Evolutionary conservation across 2,329 filamentous ascomycete genomes (phyloP), one percentile per base, ranked within the genome.

Genomic region (Tolypocladium cylindrosporum): DNA sequence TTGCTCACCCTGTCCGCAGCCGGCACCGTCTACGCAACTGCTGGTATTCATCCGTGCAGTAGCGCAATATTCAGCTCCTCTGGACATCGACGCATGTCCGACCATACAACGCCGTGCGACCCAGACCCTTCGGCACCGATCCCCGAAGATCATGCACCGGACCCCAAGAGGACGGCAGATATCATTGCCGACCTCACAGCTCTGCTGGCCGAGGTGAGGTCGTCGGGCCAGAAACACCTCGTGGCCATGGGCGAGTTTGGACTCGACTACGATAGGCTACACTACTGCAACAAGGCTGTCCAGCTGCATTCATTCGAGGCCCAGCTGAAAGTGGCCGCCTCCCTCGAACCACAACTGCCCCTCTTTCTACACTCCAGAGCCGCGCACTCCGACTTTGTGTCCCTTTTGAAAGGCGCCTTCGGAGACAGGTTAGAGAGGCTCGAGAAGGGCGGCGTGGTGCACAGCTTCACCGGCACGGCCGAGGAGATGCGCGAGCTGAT

Each of bases 241-340:
- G 86, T 90, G 1, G 93, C 94, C 8, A 91, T 97, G 70, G 94
- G 94, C 54, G 94, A 99, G 73, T 91, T 99, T 61, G 94, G 94
- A 2, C 86, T 99, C 4, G 94, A 99, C 74, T 99, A 97, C 69
- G 94, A 99, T 74, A 85, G 94, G 2, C 77, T 99, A 41, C 89
- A 90, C 66, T 87, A 92, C 66, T 91, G 89, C 67, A 84, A 87
- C 43, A 89, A 87, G 67, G 85, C 87, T 31, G 82, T 87, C 19
- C 94, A 99, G 72, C 77, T 92, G 37, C 87, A 91, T 68, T 91
- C 90, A 60, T 99, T 99, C 70, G 84, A 86, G 48, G 82, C 83
- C 8, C 94, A 99, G 71, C 81, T 97, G 4, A 82, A 88, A 58
- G 78, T 97, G 4, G 91, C 90, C 0, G 82, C 88, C 7, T 81